A percentile compares a stretch with the other conserved stretches of the same genome.
phyloP scores from a whole-genome alignment of 163 green algal genomes.

The Picocystis sp. region DNA sequence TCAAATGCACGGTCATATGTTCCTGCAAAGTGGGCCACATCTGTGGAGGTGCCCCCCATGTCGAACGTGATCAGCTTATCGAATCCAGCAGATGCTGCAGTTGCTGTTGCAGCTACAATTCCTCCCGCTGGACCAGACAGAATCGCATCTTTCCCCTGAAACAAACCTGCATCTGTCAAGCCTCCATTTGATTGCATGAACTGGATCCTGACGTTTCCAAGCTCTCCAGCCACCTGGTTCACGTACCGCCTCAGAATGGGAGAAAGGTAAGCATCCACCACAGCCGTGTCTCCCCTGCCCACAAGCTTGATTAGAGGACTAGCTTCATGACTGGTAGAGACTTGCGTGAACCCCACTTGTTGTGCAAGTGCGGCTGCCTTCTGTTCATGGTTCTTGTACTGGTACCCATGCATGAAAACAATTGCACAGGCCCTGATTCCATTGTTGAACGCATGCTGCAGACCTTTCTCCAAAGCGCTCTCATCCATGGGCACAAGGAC shows the following conservation, averaged over 20 bases:
- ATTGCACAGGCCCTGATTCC: conserved; percentile 8
- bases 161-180: conserved; percentile 31
- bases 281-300: conserved; percentile 81
- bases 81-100: conserved; percentile 4
- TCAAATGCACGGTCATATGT: conserved; percentile 92
- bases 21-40: conserved; percentile 82
- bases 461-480: conserved; percentile 4
- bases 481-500: conserved; percentile 48
- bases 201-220: conserved; percentile 77
- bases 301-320: conserved; percentile 97
- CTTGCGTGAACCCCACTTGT: conserved; percentile 76
- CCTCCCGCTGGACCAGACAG: conserved; percentile 87
- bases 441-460: conserved; percentile 41
- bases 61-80: conserved; percentile 93
- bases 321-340: conserved; percentile 66
- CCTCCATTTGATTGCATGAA: conserved; percentile 97
- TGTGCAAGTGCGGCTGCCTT: conserved; percentile 50
- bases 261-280: conserved; percentile 86
- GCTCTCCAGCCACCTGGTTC: conserved; percentile 53
- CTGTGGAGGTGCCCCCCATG: conserved; percentile 96
- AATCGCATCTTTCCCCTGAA: conserved; percentile 44
- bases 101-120: conserved; percentile 66
- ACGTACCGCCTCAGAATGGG: conserved; percentile 53
- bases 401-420: conserved; percentile 3
- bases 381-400: conserved; percentile 6